Conservation (phyloP, 345 rosid genomes). For the Linum tenue region DNA sequence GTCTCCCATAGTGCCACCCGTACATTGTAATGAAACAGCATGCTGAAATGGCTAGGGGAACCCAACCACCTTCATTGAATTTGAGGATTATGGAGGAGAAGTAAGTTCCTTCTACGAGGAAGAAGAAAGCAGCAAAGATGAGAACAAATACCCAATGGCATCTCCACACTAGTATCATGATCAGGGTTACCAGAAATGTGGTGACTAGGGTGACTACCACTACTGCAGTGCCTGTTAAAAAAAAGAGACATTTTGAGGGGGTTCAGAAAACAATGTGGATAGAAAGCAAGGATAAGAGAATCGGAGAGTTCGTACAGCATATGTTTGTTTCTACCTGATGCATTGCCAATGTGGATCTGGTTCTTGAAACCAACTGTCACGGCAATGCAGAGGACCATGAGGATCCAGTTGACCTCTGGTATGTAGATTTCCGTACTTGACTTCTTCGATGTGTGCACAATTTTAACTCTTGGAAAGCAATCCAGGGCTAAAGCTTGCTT, state of each 20-base stretch:
- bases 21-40: slow-evolving; percentile 57
- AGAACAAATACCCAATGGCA: slow-evolving; percentile 67
- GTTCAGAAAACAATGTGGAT: background rate
- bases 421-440: slow-evolving; percentile 26
- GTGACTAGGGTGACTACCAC: slow-evolving; percentile 66
- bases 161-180: slow-evolving; percentile 73
- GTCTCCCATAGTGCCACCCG: slow-evolving; percentile 64
- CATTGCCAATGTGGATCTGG: slow-evolving; percentile 27
- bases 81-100: slow-evolving; percentile 61
- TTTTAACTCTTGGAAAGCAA: slow-evolving; percentile 36
- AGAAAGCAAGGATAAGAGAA: background rate
- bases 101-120: slow-evolving; percentile 50
- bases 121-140: slow-evolving; percentile 44
- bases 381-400: slow-evolving; percentile 28
- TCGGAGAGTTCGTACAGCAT: background rate
- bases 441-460: slow-evolving; percentile 30
- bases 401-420: slow-evolving; percentile 31
- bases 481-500: slow-evolving; percentile 32
- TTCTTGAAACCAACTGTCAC: slow-evolving; percentile 34
- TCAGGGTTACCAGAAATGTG: slow-evolving; percentile 55
- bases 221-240: slow-evolving; percentile 59
- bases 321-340: background rate
- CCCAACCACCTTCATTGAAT: slow-evolving; percentile 77
- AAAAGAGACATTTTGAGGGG: background rate
- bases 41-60: slow-evolving; percentile 62